Base-by-base conservation (phyloP, 805 yeast species). In the Nakazawaea ambrosiae region DNA sequence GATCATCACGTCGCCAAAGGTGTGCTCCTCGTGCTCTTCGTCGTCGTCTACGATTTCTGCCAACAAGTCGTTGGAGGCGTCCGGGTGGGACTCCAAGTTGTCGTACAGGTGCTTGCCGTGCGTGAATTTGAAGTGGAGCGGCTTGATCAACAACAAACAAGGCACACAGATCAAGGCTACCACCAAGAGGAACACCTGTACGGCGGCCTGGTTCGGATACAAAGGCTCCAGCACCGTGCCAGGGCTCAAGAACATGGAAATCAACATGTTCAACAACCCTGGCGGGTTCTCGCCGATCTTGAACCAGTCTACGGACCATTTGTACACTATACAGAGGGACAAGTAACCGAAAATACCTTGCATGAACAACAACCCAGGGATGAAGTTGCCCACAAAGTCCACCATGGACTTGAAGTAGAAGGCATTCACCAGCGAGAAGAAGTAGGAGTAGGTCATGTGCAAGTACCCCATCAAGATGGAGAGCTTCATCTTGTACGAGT, bases 401-500 rank as follows among this genome's bases (percentile, higher is more conserved):
- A 81, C 73, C 48, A 58, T 59, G 10, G 81, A 74, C 29, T 70
- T 62, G 63, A 78, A 79, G 48, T 67, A 66, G 24, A 70, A 47
- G 45, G 70, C 74, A 49, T 81, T 81, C 20, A 74, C 84, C 44
- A 79, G 61, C n/a, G 85, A 75, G 51, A 78, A 79, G 59, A 72
- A 58, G 50, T 72, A 75, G 1, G 87, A 79, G 53, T 81, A 81
- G 17, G 78, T 65, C 89, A 81, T 81, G 54, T 81, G 89, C 32
- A 71, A 61, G 52, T 75, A 81, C 19, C 89, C 89, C 83, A 81
- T 78, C 40, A 81, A 61, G 43, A 81, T 76, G 1, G 88, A 81
- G 41, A 81, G 58, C 48, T 81, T 81, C 89, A 81, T 81, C 56
- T 81, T 81, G 57, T 78, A 80, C 0, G 88, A 81, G 53, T 81